Conservation (phyloP, 2,329 filamentous ascomycete genomes). For the Stagonosporopsis chrysanthemi region DNA sequence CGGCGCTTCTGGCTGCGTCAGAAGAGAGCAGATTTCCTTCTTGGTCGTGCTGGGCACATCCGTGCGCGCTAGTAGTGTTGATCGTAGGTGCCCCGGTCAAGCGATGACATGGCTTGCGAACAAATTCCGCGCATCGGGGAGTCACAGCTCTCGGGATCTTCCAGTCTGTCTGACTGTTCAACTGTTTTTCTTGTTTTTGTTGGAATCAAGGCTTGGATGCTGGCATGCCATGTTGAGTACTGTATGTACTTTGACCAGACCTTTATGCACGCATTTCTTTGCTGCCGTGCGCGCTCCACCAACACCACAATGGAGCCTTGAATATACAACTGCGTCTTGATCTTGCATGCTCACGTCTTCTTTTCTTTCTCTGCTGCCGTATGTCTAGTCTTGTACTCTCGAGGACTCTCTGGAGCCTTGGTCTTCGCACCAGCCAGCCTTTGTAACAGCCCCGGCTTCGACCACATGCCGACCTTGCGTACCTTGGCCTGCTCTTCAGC, state of each 20-base stretch:
- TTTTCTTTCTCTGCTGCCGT: slow-evolving; percentile 52
- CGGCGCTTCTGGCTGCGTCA: slow-evolving; percentile 12
- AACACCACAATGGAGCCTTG: background rate
- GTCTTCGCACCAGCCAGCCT: slow-evolving; percentile 58
- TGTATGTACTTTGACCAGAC: background rate
- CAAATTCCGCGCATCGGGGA: slow-evolving; percentile 19
- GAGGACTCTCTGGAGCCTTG: slow-evolving; percentile 76
- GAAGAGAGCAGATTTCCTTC: slow-evolving; percentile 14
- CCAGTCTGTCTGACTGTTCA: background rate
- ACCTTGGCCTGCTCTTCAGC: slow-evolving; percentile 64
- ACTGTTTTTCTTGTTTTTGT: no score
- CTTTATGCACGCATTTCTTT: background rate
- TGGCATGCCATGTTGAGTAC: background rate
- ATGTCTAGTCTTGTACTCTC: slow-evolving; percentile 80
- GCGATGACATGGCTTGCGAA: slow-evolving; percentile 12
- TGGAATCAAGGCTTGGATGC: background rate
- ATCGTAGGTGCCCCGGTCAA: slow-evolving; percentile 11
- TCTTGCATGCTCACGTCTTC: slow-evolving; percentile 30
- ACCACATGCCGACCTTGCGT: slow-evolving; percentile 70
- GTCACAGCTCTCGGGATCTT: slow-evolving; percentile 9
- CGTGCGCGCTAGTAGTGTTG: slow-evolving; percentile 17
- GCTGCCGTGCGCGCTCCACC: background rate
- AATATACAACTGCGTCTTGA: background rate
- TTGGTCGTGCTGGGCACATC: slow-evolving; percentile 6
- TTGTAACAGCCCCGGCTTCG: slow-evolving; percentile 51